phyloP scores from a whole-genome alignment of 805 yeast species.

The Sporopachydermia lactativora region DNA sequence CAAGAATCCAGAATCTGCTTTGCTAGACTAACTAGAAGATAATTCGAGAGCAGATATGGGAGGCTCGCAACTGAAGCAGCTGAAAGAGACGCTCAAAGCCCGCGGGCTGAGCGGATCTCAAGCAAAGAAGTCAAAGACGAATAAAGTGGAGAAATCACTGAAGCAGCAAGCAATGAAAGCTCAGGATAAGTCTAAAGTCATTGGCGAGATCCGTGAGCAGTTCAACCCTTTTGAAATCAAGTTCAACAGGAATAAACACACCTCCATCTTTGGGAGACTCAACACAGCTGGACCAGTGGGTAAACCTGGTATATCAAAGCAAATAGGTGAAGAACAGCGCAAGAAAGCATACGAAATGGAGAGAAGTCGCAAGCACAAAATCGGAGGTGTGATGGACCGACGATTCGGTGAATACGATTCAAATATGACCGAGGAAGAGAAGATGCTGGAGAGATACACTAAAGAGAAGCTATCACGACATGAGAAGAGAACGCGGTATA shows the following conservation, averaged over 20 bases:
- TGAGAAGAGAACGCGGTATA: slow-evolving; percentile 46
- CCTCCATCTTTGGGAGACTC: slow-evolving; percentile 28
- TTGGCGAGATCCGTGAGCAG: slow-evolving; percentile 56
- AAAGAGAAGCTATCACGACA: slow-evolving; percentile 60
- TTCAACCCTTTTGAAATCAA: slow-evolving; percentile 86
- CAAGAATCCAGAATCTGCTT: no score
- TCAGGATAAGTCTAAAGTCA: slow-evolving; percentile 29
- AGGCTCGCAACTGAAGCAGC: slow-evolving; percentile 76
- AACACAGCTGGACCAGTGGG: slow-evolving; percentile 36
- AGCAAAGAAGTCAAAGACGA: slow-evolving; percentile 25
- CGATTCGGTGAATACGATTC: slow-evolving; percentile 83
- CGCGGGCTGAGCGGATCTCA: slow-evolving; percentile 64
- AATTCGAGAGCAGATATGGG: no score
- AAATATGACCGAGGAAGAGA: slow-evolving; percentile 70
- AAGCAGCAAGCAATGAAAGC: slow-evolving; percentile 61
- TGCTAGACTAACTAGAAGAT: no score
- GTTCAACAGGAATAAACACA: slow-evolving; percentile 44
- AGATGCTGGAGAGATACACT: slow-evolving; percentile 90
- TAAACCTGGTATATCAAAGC: slow-evolving; percentile 56
- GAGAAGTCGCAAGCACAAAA: slow-evolving; percentile 48
- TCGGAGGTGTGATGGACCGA: slow-evolving; percentile 70
- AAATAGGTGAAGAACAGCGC: slow-evolving; percentile 52
- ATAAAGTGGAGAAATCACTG: slow-evolving; percentile 33
- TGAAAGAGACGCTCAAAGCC: slow-evolving; percentile 61
- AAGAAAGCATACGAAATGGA: slow-evolving; percentile 48